A percentile compares a stretch with the other conserved stretches of the same genome.
Conservation (phyloP, 2,329 filamentous ascomycete species). For the Aureobasidium mangrovei region DNA sequence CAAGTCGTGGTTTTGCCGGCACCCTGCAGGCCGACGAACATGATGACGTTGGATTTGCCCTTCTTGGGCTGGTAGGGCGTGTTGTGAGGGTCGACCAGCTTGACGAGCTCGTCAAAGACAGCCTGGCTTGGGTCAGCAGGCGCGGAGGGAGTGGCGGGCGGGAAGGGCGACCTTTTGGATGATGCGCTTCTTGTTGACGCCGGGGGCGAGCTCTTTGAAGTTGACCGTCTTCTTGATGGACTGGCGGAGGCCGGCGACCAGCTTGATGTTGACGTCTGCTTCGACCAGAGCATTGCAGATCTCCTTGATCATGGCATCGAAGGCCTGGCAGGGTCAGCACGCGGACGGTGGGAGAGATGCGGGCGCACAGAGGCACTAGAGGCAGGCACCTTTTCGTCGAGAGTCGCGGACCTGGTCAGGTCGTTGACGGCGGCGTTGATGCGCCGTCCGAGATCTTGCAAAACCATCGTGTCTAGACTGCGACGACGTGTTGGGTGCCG, state of each 20-base stretch:
- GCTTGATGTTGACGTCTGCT: conserved; percentile 92
- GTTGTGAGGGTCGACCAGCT: conserved; percentile 88
- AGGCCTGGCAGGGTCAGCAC: conserved; percentile 52
- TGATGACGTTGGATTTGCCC: conserved; percentile 91
- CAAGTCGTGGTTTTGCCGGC: conserved; percentile 97
- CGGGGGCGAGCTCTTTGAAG: conserved; percentile 83
- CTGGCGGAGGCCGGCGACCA: conserved; percentile 84
- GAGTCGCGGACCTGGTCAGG: conserved; percentile 80
- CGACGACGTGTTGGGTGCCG: conserved; percentile 8
- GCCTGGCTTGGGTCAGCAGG: conserved; percentile 33
- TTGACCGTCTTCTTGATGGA: conserved; percentile 87
- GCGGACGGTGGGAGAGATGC: background rate
- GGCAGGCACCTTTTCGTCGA: conserved; percentile 80
- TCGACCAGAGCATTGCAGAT: conserved; percentile 92
- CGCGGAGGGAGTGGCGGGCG: background rate
- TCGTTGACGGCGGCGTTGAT: conserved; percentile 95
- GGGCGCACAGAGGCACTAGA: conserved; percentile 1
- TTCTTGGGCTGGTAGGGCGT: conserved; percentile 97
- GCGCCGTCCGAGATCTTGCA: conserved; percentile 96
- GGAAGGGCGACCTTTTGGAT: conserved; percentile 62
- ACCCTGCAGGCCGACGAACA: conserved; percentile 98
- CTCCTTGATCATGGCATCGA: conserved; percentile 97
- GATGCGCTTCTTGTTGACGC: conserved; percentile 95
- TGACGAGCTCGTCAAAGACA: conserved; percentile 93
- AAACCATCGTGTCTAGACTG: conserved; percentile 61